Evolutionary conservation across 2,329 filamentous ascomycete species (phyloP).

Genomic region (Exophiala dermatitidis): DNA sequence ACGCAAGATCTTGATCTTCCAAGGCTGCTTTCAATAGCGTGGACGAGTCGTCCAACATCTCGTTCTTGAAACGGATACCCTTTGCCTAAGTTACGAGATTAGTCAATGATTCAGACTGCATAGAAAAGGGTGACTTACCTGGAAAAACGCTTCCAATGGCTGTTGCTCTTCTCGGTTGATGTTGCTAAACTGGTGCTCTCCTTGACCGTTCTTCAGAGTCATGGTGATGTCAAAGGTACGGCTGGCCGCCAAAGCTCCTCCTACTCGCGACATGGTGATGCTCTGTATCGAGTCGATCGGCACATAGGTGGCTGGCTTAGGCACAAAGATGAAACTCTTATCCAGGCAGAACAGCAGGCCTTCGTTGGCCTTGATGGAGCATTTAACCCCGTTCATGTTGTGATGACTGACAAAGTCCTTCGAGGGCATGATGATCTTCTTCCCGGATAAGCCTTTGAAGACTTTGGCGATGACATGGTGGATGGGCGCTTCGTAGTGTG

Average conservation of each 20-base stretch:
- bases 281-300: slow-evolving; percentile 86
- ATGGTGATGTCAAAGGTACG: slow-evolving; percentile 97
- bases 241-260: slow-evolving; percentile 84
- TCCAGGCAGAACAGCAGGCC: slow-evolving; percentile 95
- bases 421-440: slow-evolving; percentile 88
- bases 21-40: slow-evolving; percentile 70
- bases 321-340: slow-evolving; percentile 98
- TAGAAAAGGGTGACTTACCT: slow-evolving; percentile 33
- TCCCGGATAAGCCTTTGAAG: slow-evolving; percentile 87
- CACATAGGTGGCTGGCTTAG: slow-evolving; percentile 95
- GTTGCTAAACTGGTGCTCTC: slow-evolving; percentile 95
- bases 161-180: slow-evolving; percentile 98
- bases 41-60: slow-evolving; percentile 81
- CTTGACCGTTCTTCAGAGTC: slow-evolving; percentile 74
- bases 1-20: slow-evolving; percentile 67
- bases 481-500: slow-evolving; percentile 88
- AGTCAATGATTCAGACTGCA: neutral
- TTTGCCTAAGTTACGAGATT: slow-evolving; percentile 53
- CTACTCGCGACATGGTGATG: slow-evolving; percentile 92
- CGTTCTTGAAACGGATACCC: slow-evolving; percentile 92
- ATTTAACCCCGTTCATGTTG: slow-evolving; percentile 91
- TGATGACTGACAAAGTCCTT: slow-evolving; percentile 90
- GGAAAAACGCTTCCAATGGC: slow-evolving; percentile 95
- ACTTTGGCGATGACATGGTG: slow-evolving; percentile 92
- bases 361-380: slow-evolving; percentile 99